Percentiles rank a stretch among this genome's conserved stretches.
Conservation (phyloP, 371 early-diverging fungal genomes). For the Blastocladiella emersonii region DNA sequence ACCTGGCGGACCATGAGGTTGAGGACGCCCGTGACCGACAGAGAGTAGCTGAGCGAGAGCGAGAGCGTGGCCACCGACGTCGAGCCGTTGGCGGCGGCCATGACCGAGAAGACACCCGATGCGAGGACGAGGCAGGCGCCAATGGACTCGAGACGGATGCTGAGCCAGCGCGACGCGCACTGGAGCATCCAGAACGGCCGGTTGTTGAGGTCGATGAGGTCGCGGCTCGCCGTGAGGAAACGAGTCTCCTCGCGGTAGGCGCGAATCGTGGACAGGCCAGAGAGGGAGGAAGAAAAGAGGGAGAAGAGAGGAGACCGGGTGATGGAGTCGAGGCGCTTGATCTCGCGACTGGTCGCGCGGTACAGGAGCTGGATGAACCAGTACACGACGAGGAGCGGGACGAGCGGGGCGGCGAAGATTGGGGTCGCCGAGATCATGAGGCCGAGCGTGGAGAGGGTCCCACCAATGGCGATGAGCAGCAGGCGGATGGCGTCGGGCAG, state of each 20-base stretch:
- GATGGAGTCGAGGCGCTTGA: slow-evolving; percentile 47
- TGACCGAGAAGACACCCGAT: too few species aligned
- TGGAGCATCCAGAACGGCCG: not conserved
- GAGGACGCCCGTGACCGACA: slow-evolving; percentile 64
- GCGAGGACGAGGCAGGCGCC: slow-evolving; percentile 29
- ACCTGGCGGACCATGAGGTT: slow-evolving; percentile 74
- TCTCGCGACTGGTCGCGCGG: not conserved
- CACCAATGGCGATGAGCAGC: slow-evolving; percentile 20
- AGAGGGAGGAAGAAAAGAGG: slow-evolving; percentile 15
- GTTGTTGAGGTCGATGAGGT: not conserved
- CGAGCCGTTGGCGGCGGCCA: too few species aligned
- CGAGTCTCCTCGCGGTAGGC: not conserved
- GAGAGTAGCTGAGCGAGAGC: slow-evolving; percentile 62
- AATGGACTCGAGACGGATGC: slow-evolving; percentile 71
- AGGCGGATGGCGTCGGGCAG: slow-evolving; percentile 52
- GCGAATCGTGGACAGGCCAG: slow-evolving; percentile 3
- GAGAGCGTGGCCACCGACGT: too few species aligned
- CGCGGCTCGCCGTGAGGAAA: not conserved
- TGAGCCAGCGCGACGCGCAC: slow-evolving; percentile 47
- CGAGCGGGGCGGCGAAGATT: not conserved
- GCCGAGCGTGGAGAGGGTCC: not conserved
- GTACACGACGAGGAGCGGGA: not conserved
- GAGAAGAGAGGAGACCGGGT: slow-evolving; percentile 71
- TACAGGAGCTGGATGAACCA: not conserved
- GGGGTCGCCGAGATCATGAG: not conserved